Conservation (phyloP, 1,284 basidiomycete genomes). For the Fomitopsis palustris region DNA sequence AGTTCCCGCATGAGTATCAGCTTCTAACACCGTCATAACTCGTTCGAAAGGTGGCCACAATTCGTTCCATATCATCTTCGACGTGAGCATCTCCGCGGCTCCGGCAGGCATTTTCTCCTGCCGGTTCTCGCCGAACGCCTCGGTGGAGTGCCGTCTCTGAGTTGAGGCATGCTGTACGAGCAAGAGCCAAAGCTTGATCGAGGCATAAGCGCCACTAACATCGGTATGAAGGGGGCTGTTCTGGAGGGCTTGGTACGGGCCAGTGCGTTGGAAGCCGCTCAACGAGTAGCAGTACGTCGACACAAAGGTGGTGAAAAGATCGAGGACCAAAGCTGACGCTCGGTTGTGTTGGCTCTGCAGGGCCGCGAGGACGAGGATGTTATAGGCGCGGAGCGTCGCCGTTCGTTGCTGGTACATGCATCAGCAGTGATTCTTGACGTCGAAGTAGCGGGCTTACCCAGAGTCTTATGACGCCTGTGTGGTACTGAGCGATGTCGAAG, state of each 20-base stretch:
- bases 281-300: constrained; percentile 44
- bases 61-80: constrained; percentile 63
- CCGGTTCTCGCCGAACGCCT: neutral
- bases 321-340: constrained; percentile 42
- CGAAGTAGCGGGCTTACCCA: constrained; percentile 13
- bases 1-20: constrained; percentile 41
- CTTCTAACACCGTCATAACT: constrained; percentile 46
- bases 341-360: constrained; percentile 38
- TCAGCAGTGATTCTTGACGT: constrained; percentile 32
- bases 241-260: constrained; percentile 18
- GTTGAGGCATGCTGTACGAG: constrained; percentile 39
- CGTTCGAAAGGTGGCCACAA: constrained; percentile 67
- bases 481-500: constrained; percentile 39
- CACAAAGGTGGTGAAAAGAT: constrained; percentile 48
- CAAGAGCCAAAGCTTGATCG: constrained; percentile 68
- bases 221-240: constrained; percentile 46
- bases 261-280: constrained; percentile 12
- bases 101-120: constrained; percentile 6
- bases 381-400: constrained; percentile 57
- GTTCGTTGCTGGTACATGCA: constrained; percentile 3
- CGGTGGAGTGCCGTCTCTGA: constrained; percentile 2
- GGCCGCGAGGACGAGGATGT: constrained; percentile 51
- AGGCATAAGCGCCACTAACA: constrained; percentile 62
- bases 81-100: constrained; percentile 31
- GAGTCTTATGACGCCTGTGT: constrained; percentile 16